Conservation (phyloP, 257 asterid species). For the Nicotiana tomentosiformis region DNA sequence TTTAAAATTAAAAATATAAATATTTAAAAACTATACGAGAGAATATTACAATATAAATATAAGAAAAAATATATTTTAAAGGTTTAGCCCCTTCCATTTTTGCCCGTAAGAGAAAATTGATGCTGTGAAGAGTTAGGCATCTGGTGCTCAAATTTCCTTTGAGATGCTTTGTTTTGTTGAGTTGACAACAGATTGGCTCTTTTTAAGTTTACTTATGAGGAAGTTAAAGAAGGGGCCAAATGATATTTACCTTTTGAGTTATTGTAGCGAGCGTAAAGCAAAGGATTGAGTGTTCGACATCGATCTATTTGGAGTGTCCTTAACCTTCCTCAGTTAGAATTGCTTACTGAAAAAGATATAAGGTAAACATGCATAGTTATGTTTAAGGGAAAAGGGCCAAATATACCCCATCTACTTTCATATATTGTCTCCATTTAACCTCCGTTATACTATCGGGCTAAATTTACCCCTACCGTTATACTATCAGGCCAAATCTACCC, state of each 20-base stretch:
- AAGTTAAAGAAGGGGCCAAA: not conserved
- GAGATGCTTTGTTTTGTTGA: not conserved
- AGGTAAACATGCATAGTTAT: not conserved
- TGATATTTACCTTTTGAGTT: not conserved
- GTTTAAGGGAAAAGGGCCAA: too few species aligned
- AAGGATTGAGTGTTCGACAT: not conserved
- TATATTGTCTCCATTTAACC: too few species aligned
- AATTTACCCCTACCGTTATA: too few species aligned
- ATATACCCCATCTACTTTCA: too few species aligned
- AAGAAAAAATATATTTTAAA: too few species aligned
- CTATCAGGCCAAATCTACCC: too few species aligned
- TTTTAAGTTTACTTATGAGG: not conserved
- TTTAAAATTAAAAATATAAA: too few species aligned
- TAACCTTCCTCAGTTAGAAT: not conserved
- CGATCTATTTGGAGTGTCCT: not conserved
- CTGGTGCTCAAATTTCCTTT: not conserved
- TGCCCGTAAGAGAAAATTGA: too few species aligned
- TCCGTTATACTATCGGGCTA: too few species aligned
- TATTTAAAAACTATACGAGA: too few species aligned
- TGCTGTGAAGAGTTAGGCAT: not conserved
- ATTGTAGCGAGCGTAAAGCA: not conserved
- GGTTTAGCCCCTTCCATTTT: too few species aligned
- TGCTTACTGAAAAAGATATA: not conserved
- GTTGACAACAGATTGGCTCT: not conserved
- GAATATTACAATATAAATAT: too few species aligned